phyloP scores from a whole-genome alignment of 768 basidiomycete species.

The Lyophyllum atratum region DNA sequence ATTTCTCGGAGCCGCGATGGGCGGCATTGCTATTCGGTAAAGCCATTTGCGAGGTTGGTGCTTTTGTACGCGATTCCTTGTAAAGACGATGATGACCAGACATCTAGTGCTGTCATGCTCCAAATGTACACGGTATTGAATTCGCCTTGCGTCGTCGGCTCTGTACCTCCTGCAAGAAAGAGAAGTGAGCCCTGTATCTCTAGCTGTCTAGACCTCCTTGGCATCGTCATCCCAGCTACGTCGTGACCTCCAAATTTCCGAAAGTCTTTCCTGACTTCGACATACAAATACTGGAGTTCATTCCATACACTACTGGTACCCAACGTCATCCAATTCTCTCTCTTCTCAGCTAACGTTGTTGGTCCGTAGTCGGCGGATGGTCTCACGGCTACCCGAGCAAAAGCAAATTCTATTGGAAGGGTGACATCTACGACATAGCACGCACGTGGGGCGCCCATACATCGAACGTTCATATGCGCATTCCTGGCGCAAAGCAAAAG shows the following conservation, averaged over 20 bases:
- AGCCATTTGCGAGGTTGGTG: constrained; percentile 23
- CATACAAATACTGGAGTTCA: constrained; percentile 24
- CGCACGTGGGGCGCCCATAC: neutral
- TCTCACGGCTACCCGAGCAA: neutral
- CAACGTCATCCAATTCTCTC: neutral
- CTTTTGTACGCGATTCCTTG: neutral
- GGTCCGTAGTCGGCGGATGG: too few species aligned
- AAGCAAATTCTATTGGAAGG: neutral
- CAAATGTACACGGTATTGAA: constrained; percentile 21
- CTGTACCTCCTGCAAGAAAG: constrained; percentile 27
- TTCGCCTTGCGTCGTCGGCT: constrained; percentile 26
- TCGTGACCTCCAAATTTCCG: constrained; percentile 24
- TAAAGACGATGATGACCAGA: neutral
- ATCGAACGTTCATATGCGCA: neutral
- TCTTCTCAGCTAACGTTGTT: too few species aligned
- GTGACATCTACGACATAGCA: neutral
- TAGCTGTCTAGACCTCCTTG: neutral
- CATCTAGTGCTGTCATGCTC: constrained; percentile 11
- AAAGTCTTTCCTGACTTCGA: constrained; percentile 28
- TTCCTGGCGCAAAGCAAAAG: neutral
- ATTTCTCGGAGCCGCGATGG: constrained; percentile 29
- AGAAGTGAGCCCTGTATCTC: constrained; percentile 20
- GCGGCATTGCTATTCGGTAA: constrained; percentile 26
- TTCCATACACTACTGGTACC: constrained; percentile 33
- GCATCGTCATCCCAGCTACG: constrained; percentile 21